Evolutionary conservation across 805 yeast species (phyloP).

Genomic region (Wickerhamiella musiphila): DNA sequence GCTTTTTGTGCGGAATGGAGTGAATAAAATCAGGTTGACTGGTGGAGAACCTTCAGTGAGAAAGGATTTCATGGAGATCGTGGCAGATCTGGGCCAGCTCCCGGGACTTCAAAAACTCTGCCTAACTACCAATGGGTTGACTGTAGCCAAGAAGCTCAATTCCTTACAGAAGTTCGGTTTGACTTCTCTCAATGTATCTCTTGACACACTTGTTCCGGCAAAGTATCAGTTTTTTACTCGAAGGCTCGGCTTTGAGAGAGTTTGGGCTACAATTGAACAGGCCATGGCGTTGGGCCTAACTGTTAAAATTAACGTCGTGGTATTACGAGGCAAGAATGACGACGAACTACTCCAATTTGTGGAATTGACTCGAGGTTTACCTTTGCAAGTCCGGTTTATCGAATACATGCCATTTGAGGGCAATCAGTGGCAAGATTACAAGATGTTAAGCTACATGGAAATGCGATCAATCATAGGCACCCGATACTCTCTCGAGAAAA

Average conservation of each 20-base stretch:
- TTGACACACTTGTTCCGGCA: slow-evolving; percentile 36
- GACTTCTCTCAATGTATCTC: slow-evolving; percentile 30
- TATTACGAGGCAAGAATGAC: slow-evolving; percentile 33
- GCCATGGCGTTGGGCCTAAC: slow-evolving; percentile 30
- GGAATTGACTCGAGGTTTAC: slow-evolving; percentile 23
- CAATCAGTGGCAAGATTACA: slow-evolving; percentile 31
- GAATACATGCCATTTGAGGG: slow-evolving; percentile 47
- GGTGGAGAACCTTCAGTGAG: slow-evolving; percentile 44
- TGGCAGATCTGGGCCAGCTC: slow-evolving; percentile 23
- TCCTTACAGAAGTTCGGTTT: slow-evolving; percentile 27
- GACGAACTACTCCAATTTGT: slow-evolving; percentile 35
- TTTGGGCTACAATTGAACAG: slow-evolving; percentile 27
- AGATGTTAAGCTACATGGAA: slow-evolving; percentile 30
- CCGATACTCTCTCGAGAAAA: slow-evolving; percentile 20
- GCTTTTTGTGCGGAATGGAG: slow-evolving; percentile 32
- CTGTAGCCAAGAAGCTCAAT: slow-evolving; percentile 31
- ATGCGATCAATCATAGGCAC: slow-evolving; percentile 23
- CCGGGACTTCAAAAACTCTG: slow-evolving; percentile 31
- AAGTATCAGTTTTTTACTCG: slow-evolving; percentile 33
- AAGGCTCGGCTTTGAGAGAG: slow-evolving; percentile 31
- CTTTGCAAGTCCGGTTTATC: slow-evolving; percentile 34
- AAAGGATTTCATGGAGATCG: slow-evolving; percentile 31
- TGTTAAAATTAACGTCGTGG: slow-evolving; percentile 33
- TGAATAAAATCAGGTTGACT: slow-evolving; percentile 33
- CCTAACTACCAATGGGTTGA: slow-evolving; percentile 35